Evolutionary conservation across 1,284 basidiomycete genomes (phyloP).

Genomic region (Anthracocystis panici-leucophaei): DNA sequence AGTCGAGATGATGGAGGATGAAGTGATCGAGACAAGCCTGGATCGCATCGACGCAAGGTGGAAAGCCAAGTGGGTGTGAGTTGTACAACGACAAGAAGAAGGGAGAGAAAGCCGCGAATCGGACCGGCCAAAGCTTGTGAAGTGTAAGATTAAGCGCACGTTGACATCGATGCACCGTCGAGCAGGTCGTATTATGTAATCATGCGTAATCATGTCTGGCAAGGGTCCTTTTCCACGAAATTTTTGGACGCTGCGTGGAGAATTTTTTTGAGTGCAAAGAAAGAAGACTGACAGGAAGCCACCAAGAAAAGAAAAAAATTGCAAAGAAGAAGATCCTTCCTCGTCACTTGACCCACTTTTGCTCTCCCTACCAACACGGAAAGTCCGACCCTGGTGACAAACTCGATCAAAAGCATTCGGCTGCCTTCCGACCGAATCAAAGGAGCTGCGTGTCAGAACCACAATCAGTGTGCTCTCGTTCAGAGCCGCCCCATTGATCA

Average conservation of each 20-base stretch:
- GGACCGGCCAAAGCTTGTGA: not conserved
- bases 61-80: not conserved
- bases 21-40: conserved; percentile 4
- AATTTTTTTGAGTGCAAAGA: not conserved
- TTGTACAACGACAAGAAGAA: not conserved
- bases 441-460: conserved; percentile 2
- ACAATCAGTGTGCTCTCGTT: conserved; percentile 5
- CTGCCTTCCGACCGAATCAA: not conserved
- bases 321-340: not conserved
- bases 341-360: not conserved
- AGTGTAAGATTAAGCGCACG: conserved; percentile 6
- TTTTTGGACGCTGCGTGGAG: conserved; percentile 8
- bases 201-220: not conserved
- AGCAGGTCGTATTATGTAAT: conserved; percentile 6
- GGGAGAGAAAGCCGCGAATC: not conserved
- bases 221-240: conserved; percentile 13
- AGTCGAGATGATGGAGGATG: not conserved
- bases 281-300: too few species aligned
- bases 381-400: not conserved
- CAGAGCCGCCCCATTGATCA: not conserved
- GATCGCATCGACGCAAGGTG: conserved; percentile 23
- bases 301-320: not conserved
- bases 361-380: not conserved
- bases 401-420: not conserved
- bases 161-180: conserved; percentile 15